Evolutionary conservation across 768 basidiomycete genomes (phyloP).

Genomic region (Rubroboletus satanas): DNA sequence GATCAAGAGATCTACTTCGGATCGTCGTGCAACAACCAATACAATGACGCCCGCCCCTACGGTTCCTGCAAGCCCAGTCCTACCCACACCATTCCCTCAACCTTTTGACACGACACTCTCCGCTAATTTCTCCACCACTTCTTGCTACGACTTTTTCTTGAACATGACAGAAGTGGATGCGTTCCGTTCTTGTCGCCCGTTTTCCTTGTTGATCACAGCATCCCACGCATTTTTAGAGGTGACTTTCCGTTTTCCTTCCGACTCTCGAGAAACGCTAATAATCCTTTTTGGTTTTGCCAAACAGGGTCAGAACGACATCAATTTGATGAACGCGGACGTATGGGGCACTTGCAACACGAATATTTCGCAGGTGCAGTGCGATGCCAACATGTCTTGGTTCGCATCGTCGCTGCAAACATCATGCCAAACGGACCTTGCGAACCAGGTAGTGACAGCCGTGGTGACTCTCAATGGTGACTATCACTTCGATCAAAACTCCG

Average conservation of each 20-base stretch:
- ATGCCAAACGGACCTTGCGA: conserved; percentile 55
- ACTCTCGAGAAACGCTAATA: neutral
- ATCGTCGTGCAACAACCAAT: neutral
- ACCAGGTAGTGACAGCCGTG: conserved; percentile 48
- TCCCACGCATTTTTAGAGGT: conserved; percentile 58
- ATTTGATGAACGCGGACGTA: conserved; percentile 60
- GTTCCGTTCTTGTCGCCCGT: conserved; percentile 74
- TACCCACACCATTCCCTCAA: conserved; percentile 78
- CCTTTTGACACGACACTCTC: conserved; percentile 62
- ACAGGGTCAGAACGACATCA: conserved; percentile 64
- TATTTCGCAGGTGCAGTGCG: conserved; percentile 46
- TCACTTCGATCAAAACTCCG: neutral
- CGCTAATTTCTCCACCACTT: conserved; percentile 59
- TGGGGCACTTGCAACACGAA: conserved; percentile 81
- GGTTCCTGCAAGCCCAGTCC: conserved; percentile 36
- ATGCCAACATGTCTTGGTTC: conserved; percentile 66
- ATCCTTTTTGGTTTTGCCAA: conserved; percentile 6
- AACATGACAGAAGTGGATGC: conserved; percentile 63
- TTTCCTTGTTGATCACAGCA: conserved; percentile 59
- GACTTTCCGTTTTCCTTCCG: conserved; percentile 17
- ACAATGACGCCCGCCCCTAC: conserved; percentile 22
- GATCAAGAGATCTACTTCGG: conserved; percentile 9
- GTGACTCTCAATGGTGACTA: conserved; percentile 53
- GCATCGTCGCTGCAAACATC: conserved; percentile 42
- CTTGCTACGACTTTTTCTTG: conserved; percentile 67